phyloP scores from a whole-genome alignment of 169 alveolate genomes.

The Perkinsus chesapeaki region DNA sequence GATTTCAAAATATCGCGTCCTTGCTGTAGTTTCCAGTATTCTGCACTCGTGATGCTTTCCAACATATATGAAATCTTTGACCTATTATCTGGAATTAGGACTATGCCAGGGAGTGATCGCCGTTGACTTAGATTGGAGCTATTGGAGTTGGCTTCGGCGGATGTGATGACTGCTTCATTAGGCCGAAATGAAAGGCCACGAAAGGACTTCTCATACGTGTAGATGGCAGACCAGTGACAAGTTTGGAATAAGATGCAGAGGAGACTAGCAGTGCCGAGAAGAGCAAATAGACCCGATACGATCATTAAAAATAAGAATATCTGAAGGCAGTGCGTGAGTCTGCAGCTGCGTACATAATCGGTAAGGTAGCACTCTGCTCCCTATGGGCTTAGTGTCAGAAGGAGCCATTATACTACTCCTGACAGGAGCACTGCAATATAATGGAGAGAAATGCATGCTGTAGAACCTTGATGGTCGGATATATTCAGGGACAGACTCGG shows the following conservation, averaged over 20 bases:
- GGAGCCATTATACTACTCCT: no score
- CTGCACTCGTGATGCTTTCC: background rate
- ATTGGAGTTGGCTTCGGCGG: background rate
- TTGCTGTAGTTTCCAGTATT: background rate
- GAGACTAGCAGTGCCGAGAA: background rate
- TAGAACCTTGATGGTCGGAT: no score
- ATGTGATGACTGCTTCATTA: background rate
- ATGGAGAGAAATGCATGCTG: no score
- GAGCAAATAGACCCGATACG: background rate
- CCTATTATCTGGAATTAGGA: background rate
- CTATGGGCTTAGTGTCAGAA: no score
- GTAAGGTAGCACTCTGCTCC: no score
- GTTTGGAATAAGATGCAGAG: background rate
- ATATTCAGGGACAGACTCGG: no score
- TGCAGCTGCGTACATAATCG: no score
- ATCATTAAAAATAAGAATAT: no score
- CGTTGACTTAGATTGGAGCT: background rate
- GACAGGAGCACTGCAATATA: no score
- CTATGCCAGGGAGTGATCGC: background rate
- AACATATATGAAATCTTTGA: background rate
- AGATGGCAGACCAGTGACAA: background rate
- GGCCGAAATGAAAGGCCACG: background rate
- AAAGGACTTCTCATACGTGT: background rate
- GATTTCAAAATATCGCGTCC: background rate
- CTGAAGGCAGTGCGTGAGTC: no score